Percentiles rank a stretch among this genome's conserved stretches.
Conservation (phyloP, 257 asterid genomes). For the Solanum ossicruentum region DNA sequence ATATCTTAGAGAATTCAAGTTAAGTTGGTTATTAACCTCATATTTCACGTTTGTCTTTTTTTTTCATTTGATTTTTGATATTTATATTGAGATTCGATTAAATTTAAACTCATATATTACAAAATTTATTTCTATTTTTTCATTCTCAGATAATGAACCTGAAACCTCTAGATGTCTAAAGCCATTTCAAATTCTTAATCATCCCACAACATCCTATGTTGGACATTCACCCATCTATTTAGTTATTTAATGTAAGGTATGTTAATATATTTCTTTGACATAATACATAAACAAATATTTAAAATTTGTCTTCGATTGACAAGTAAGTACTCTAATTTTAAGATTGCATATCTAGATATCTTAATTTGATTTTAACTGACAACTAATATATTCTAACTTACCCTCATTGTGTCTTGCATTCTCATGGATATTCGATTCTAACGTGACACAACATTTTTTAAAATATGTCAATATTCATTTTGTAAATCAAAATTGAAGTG, state of each 20-base stretch:
- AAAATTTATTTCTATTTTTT: background rate
- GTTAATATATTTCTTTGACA: background rate
- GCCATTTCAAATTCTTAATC: background rate
- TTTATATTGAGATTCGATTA: background rate
- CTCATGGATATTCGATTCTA: background rate
- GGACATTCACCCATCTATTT: background rate
- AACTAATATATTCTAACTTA: background rate
- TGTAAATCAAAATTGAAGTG: too few species aligned
- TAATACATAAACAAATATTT: background rate
- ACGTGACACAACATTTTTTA: background rate
- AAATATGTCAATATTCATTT: background rate
- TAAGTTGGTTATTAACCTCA: background rate
- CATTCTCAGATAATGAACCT: background rate
- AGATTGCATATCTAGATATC: background rate
- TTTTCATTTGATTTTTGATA: background rate
- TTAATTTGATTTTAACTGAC: background rate
- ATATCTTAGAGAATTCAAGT: background rate
- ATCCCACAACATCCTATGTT: background rate
- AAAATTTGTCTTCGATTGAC: background rate
- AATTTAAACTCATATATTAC: background rate
- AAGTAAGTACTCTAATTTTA: background rate
- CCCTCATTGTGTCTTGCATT: background rate
- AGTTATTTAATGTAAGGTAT: background rate
- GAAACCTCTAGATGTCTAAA: background rate
- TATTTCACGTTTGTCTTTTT: background rate